phyloP scores from a whole-genome alignment of 1,284 basidiomycete genomes.

The Grifola frondosa region DNA sequence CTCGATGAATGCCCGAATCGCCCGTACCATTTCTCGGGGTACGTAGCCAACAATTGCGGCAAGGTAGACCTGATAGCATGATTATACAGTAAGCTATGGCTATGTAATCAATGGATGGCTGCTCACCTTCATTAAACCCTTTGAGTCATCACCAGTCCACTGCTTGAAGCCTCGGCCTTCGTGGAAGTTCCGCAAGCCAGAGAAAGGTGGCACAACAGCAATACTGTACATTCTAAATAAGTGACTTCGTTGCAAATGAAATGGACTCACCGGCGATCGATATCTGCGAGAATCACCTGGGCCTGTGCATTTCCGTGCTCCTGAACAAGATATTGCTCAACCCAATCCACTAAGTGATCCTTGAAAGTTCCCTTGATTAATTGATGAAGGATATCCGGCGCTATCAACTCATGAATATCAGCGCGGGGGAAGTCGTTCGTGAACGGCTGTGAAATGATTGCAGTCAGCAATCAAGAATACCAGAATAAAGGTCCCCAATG shows the following conservation, averaged over 20 bases:
- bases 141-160: slow-evolving; percentile 22
- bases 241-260: background rate
- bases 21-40: slow-evolving; percentile 13
- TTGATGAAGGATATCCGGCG: slow-evolving; percentile 29
- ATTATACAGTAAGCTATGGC: background rate
- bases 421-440: slow-evolving; percentile 24
- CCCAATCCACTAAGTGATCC: slow-evolving; percentile 28
- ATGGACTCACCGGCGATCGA: slow-evolving; percentile 20
- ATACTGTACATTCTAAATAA: background rate
- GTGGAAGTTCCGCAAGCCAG: slow-evolving; percentile 6
- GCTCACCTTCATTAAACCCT: slow-evolving; percentile 24
- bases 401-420: slow-evolving; percentile 26
- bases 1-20: slow-evolving; percentile 16
- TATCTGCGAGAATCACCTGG: slow-evolving; percentile 13
- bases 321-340: slow-evolving; percentile 13
- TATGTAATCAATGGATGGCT: background rate
- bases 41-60: slow-evolving; percentile 19
- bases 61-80: slow-evolving; percentile 13
- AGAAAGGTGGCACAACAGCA: slow-evolving; percentile 6
- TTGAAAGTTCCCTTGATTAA: slow-evolving; percentile 31
- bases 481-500: background rate
- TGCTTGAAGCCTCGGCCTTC: slow-evolving; percentile 15
- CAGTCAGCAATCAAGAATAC: background rate
- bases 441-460: slow-evolving; percentile 17
- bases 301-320: slow-evolving; percentile 6